Base-by-base conservation (phyloP, 768 basidiomycete genomes). In the Xerocomellus intermedius region DNA sequence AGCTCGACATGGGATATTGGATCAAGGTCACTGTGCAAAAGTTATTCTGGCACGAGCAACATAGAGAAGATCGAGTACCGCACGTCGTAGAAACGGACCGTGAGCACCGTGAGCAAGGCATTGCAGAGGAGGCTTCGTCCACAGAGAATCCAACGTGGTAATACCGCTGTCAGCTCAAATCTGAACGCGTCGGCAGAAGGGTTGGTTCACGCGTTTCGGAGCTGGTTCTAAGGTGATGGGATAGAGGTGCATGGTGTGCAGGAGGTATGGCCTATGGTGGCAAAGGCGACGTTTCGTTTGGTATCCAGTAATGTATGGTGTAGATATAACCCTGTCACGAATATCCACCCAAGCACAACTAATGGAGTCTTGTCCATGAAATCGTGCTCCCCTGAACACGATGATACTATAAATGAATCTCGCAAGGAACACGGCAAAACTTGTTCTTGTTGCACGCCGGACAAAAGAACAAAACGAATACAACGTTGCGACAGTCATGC, bases 1-100 rank as follows among this genome's bases (percentile, higher is more conserved):
- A 57, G 10, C 28, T 66, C 32, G 57, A 67, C n/a, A 47, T 59
- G 55, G 65, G 65, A 26, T 62, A 64, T 43, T 62, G 59, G 55
- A 38, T 63, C 44, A 38, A 22, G 26, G 38, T 56, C 9, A 46
- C 48, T 0, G 17, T 66, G 43, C 28, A 37, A 24, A 36, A 2
- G 12, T 30, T 10, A 22, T 8, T 42, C 17, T 26, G 36, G 32
- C 22, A 14, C 5, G 26, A 42, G 19, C 45, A 28, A 24, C 7
- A 1, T 12, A 17, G 4, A 24, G 50, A 47, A 14, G 51, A 47
- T 19, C 21, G 36, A 30, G 21, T 32, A 14, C 4, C 39, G 13
- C 26, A 46, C 13, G 26, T 42, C 21, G 28, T 14, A 6, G 50
- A 49, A 10, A 30, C 9, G 28, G 54, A 45, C 38, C 5, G 12